phyloP scores from a whole-genome alignment of 148 eudicot genomes.

The Fagopyrum tataricum region DNA sequence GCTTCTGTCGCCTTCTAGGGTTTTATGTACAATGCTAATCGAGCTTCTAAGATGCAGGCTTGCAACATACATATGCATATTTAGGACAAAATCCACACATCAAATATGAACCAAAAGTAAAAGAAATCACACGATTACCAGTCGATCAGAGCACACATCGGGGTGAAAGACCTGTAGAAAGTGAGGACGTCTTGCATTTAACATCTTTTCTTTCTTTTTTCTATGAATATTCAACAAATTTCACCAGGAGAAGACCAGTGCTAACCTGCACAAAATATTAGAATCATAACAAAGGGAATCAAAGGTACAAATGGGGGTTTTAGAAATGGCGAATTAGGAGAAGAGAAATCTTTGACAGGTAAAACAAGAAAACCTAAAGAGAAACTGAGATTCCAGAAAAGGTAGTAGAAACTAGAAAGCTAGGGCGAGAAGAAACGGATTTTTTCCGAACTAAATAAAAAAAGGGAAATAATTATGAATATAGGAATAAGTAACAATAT shows the following conservation, averaged over 20 bases:
- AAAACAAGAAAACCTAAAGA: not conserved
- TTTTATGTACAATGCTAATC: not conserved
- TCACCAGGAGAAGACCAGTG: not conserved
- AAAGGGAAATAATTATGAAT: no score
- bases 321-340: not conserved
- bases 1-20: not conserved
- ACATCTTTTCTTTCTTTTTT: not conserved
- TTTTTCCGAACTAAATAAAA: no score
- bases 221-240: not conserved
- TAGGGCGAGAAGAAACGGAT: no score
- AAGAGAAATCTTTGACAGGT: not conserved
- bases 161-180: slow-evolving; percentile 1
- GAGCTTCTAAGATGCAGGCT: not conserved
- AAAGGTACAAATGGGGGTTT: not conserved
- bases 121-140: slow-evolving; percentile 10
- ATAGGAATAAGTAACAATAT: no score
- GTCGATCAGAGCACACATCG: slow-evolving; percentile 3
- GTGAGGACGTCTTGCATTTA: slow-evolving; percentile 9
- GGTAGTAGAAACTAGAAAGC: no score
- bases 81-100: not conserved
- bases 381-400: not conserved
- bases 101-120: not conserved
- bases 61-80: not conserved
- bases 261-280: not conserved
- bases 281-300: not conserved